phyloP scores from a whole-genome alignment of 2,329 filamentous ascomycete genomes.

The Exserohilum turcica region DNA sequence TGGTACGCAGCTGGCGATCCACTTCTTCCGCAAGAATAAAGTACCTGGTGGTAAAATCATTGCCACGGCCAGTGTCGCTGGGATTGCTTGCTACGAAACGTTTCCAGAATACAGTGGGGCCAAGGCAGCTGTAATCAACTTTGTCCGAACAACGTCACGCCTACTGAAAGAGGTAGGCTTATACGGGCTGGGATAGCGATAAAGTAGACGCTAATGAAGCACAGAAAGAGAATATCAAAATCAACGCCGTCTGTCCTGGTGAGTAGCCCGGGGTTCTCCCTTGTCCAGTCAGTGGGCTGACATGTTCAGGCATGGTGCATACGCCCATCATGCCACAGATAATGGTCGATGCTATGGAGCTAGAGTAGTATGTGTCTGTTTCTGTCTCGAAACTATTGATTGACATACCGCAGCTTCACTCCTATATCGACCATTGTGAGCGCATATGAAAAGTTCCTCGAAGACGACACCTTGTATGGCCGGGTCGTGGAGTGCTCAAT shows the following conservation, averaged over 20 bases:
- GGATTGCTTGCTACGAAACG: conserved; percentile 51
- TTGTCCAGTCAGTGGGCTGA: background rate
- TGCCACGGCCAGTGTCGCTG: conserved; percentile 52
- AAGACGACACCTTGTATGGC: conserved; percentile 53
- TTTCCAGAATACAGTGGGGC: conserved; percentile 59
- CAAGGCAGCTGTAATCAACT: conserved; percentile 53
- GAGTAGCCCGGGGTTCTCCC: background rate
- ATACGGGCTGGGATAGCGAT: too few relatives aligned
- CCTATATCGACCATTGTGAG: conserved; percentile 50
- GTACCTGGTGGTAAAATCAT: conserved; percentile 53
- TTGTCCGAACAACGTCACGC: conserved; percentile 28
- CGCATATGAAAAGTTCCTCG: conserved; percentile 54
- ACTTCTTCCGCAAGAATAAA: conserved; percentile 51
- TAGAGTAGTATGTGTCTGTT: conserved; percentile 22
- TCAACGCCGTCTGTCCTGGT: conserved; percentile 56
- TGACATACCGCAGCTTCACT: conserved; percentile 36
- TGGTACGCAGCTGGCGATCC: conserved; percentile 54
- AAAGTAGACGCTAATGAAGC: conserved; percentile 4
- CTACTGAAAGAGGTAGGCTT: conserved; percentile 28
- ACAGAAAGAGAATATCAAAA: conserved; percentile 55
- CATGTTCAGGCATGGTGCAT: conserved; percentile 49
- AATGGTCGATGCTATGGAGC: conserved; percentile 36
- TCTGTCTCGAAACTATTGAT: background rate
- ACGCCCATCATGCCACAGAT: conserved; percentile 45
- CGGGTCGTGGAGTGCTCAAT: conserved; percentile 54